Conservation (phyloP, 1,284 basidiomycete species). For the Trametes versicolor region DNA sequence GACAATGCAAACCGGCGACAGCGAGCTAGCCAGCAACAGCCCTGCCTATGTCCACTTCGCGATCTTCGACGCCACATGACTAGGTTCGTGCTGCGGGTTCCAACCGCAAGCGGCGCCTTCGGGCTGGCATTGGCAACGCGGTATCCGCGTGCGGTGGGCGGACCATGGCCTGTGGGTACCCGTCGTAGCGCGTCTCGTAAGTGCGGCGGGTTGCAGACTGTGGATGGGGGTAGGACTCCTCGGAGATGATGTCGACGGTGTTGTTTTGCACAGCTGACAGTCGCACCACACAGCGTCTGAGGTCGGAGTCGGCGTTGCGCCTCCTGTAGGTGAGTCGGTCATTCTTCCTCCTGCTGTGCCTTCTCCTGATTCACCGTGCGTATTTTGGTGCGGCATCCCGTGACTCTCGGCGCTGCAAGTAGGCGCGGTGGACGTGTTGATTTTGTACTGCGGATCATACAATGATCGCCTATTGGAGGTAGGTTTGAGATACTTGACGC, state of each 20-base stretch:
- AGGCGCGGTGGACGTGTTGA: too few relatives aligned
- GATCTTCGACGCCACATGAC: constrained; percentile 20
- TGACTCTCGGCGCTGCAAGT: too few relatives aligned
- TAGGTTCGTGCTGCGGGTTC: constrained; percentile 8
- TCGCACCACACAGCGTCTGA: background rate
- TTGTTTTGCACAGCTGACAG: background rate
- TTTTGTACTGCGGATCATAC: too few relatives aligned
- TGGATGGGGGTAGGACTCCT: background rate
- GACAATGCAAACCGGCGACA: constrained; percentile 22
- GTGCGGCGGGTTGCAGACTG: background rate
- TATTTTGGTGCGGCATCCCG: background rate
- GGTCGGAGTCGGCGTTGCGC: background rate
- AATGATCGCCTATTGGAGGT: too few relatives aligned
- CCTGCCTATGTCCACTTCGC: constrained; percentile 24
- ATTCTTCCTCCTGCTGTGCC: background rate
- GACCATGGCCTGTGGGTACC: background rate
- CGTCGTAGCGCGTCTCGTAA: background rate
- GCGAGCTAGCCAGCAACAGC: constrained; percentile 28
- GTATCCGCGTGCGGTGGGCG: constrained; percentile 6
- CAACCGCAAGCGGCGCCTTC: background rate
- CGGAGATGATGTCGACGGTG: background rate
- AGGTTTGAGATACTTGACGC: background rate
- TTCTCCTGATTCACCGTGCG: background rate
- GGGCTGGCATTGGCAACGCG: constrained; percentile 24
- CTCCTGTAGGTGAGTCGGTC: background rate